These are phyloP conservation scores for Populus alba DNA, from an alignment of 345 rosid species.

Conservation along the genomic window DNA sequence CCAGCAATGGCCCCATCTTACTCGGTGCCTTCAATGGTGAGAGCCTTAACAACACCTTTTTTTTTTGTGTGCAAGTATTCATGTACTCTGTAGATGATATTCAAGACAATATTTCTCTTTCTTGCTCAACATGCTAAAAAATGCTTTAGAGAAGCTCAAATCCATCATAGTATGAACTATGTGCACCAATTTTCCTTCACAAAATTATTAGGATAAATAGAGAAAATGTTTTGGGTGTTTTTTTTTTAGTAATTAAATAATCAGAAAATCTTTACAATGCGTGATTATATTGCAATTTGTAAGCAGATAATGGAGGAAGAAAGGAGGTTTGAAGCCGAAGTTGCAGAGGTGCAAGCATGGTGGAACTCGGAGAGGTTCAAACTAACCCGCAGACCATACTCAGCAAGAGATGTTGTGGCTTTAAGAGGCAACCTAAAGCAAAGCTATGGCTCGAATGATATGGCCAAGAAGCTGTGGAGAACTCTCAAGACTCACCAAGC, in stretches of 20 bases:
- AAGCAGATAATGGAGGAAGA: conserved; percentile 86
- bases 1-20: conserved; percentile 85
- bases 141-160: neutral
- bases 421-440: conserved; percentile 79
- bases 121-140: neutral
- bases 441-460: conserved; percentile 76
- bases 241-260: no score
- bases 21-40: conserved; percentile 89
- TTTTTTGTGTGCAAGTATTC: neutral
- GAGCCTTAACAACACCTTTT: neutral
- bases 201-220: no score
- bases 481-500: conserved; percentile 89
- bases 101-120: neutral
- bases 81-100: no score
- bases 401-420: conserved; percentile 84
- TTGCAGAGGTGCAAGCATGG: conserved; percentile 94
- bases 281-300: neutral
- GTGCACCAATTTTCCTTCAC: neutral
- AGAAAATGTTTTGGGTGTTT: no score
- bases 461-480: conserved; percentile 88
- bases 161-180: neutral
- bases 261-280: neutral
- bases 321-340: conserved; percentile 83
- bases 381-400: conserved; percentile 75
- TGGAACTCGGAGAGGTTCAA: conserved; percentile 97